Percentiles rank a stretch among this genome's conserved stretches.
These are phyloP conservation scores for Amylostereum chailletii DNA, from an alignment of 1,284 basidiomycete genomes.

Conservation along the genomic window DNA sequence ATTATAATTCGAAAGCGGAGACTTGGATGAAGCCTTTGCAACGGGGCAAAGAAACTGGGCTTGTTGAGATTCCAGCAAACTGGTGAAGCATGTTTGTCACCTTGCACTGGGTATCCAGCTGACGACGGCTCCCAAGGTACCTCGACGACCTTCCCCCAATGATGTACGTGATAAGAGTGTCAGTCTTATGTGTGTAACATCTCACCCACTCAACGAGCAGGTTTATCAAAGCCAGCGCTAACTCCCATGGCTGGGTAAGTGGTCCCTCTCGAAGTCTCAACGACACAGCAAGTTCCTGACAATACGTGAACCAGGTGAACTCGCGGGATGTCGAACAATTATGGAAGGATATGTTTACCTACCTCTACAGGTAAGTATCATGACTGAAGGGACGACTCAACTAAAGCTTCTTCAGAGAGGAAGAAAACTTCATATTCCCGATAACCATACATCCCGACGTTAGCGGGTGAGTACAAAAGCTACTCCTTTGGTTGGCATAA, in stretches of 20 bases:
- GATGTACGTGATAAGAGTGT: constrained; percentile 34
- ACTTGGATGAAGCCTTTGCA: constrained; percentile 73
- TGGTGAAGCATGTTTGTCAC: constrained; percentile 33
- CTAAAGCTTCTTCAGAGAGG: constrained; percentile 33
- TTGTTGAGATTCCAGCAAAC: constrained; percentile 68
- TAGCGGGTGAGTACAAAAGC: constrained; percentile 40
- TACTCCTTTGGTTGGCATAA: neutral
- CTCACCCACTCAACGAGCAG: constrained; percentile 17
- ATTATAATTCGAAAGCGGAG: constrained; percentile 51
- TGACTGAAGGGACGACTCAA: neutral
- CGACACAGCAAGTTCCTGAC: no score
- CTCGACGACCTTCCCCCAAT: constrained; percentile 65
- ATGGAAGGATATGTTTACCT: constrained; percentile 72
- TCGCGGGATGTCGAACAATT: constrained; percentile 61
- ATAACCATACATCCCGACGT: constrained; percentile 77
- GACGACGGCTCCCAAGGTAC: constrained; percentile 29
- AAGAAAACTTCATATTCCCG: constrained; percentile 68
- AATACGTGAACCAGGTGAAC: constrained; percentile 40
- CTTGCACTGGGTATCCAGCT: neutral
- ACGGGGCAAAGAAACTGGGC: constrained; percentile 56
- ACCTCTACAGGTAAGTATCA: constrained; percentile 44
- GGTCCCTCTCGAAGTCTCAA: no score
- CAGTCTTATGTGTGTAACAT: neutral
- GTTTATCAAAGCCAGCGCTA: constrained; percentile 59
- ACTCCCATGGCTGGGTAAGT: constrained; percentile 60